Evolutionary conservation across 352 stramenopile genomes (phyloP).

Genomic region (Phytophthora pini): DNA sequence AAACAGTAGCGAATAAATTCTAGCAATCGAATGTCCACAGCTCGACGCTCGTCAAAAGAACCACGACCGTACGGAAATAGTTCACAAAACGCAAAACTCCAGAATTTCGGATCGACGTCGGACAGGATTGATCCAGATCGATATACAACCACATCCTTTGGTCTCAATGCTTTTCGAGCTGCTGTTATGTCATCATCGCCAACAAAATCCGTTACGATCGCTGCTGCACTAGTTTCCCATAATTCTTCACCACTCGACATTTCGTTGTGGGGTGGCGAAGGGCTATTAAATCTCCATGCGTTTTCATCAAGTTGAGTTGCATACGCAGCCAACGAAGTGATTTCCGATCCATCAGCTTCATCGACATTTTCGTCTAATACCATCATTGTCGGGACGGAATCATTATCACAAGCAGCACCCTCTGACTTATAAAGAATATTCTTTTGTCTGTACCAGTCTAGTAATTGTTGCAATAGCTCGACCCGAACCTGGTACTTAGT

Average conservation of each 20-base stretch:
- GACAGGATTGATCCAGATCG: conserved; percentile 24
- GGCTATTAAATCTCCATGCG: too few relatives aligned
- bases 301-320: too few relatives aligned
- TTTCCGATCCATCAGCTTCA: too few relatives aligned
- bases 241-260: neutral
- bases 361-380: neutral
- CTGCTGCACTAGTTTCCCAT: neutral
- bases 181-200: neutral
- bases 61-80: conserved; percentile 28
- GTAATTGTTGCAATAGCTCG: neutral
- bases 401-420: neutral
- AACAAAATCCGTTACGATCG: neutral
- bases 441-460: conserved; percentile 1
- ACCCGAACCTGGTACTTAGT: conserved; percentile 3
- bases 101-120: conserved; percentile 21
- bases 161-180: neutral
- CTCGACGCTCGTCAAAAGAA: conserved; percentile 14
- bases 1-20: conserved; percentile 12
- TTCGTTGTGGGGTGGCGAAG: too few relatives aligned
- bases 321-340: too few relatives aligned
- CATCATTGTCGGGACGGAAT: neutral
- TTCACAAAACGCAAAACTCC: conserved; percentile 18
- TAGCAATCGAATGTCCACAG: neutral
- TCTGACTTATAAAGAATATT: conserved; percentile 1
- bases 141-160: conserved; percentile 2